These are phyloP conservation scores for Fusarium domesticum DNA, from an alignment of 2,329 filamentous ascomycete genomes.

Conservation along the genomic window DNA sequence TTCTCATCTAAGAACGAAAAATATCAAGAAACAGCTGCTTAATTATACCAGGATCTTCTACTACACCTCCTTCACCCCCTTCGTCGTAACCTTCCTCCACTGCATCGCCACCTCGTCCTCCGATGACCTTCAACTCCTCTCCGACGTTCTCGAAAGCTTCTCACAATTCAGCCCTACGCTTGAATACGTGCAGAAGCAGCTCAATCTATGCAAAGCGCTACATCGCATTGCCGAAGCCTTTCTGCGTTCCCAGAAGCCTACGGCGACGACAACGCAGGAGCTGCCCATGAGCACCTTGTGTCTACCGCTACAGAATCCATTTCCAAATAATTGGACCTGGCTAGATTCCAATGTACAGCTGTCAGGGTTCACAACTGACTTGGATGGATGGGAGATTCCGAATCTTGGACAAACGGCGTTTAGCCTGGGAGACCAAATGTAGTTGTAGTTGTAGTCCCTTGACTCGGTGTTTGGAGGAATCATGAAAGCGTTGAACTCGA, in stretches of 20 bases:
- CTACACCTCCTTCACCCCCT: conserved; percentile 1
- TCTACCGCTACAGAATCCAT: conserved; percentile 1
- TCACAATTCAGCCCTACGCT: neutral
- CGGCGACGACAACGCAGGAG: neutral
- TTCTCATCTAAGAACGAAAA: too few relatives aligned
- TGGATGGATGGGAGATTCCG: neutral
- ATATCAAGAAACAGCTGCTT: neutral
- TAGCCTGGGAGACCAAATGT: neutral
- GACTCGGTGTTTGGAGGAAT: neutral
- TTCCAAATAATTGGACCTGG: conserved; percentile 1
- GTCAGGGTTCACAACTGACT: neutral
- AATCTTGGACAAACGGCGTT: neutral
- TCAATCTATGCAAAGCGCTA: conserved; percentile 2
- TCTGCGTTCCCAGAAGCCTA: neutral
- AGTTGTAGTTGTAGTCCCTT: neutral
- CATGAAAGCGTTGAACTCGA: neutral
- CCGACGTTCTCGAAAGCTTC: neutral
- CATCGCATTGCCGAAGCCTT: conserved; percentile 6
- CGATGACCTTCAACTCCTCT: conserved; percentile 1
- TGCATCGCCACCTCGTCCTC: neutral
- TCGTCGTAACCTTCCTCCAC: conserved; percentile 1
- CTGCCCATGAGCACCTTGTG: neutral
- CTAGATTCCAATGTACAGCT: conserved; percentile 1
- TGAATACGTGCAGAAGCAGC: conserved; percentile 2
- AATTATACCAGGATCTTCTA: neutral